Base-by-base conservation (phyloP, 2,329 filamentous ascomycete species). In the Chaetomium strumarium region DNA sequence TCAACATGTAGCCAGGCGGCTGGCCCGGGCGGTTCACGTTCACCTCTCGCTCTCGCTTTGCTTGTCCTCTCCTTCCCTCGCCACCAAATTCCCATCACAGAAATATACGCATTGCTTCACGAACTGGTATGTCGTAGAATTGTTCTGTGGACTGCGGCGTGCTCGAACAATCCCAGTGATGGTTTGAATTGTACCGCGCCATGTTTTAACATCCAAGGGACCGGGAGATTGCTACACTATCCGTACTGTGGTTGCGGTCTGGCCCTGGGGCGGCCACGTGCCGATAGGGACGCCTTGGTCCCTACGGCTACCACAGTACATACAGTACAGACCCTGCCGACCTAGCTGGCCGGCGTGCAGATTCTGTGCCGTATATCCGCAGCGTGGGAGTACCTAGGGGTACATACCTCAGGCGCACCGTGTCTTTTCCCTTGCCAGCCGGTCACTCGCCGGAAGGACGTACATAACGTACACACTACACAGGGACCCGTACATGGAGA, bases 251-350 rank as follows among this genome's bases (percentile, higher is more conserved):
- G 24, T 24, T 24, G 56, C 55, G 58, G 57, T 55, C 46, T 57
- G 59, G 60, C 41, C 61, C 62, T 49, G 55, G n/a, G n/a, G 59
- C 58, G 54, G 62, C 64, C 64, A 66, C 64, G 63, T 66, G 64
- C 62, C 56, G 53, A 31, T 24, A 49, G 52, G 46, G 49, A 55
- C 42, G 33, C 30, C 54, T 50, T 49, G 45, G 45, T 40, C 39
- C 33, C n/a, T n/a, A n/a, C n/a, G n/a, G n/a, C n/a, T n/a, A n/a
- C n/a, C n/a, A n/a, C n/a, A n/a, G n/a, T n/a, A n/a, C n/a, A n/a
- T n/a, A n/a, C n/a, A n/a, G n/a, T 29, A 30, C 43, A 12, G 40
- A 34, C 34, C 53, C 51, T 24, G 44, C 24, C 24, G 4, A 24
- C 24, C 24, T 24, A 4, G 49, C 17, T 40, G 17, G 19, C 45